These are phyloP conservation scores for Acer yangbiense DNA, from an alignment of 345 rosid genomes.

Conservation along the genomic window DNA sequence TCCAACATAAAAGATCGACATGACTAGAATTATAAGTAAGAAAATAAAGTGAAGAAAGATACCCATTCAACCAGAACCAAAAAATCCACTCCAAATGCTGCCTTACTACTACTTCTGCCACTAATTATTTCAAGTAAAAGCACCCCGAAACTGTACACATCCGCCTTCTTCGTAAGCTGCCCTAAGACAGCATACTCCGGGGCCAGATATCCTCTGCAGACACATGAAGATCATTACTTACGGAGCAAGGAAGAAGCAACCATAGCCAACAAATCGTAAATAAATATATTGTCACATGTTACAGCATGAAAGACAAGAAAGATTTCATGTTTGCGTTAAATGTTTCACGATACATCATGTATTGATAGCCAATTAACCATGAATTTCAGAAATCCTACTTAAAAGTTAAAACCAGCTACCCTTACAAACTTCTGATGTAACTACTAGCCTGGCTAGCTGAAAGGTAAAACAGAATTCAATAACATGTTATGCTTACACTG, in stretches of 20 bases:
- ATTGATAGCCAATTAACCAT: neutral
- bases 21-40: neutral
- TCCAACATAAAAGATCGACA: neutral
- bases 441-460: conserved; percentile 2
- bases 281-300: neutral
- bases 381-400: neutral
- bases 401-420: neutral
- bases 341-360: neutral
- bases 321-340: neutral
- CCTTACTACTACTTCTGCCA: conserved; percentile 79
- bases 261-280: neutral
- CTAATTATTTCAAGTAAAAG: conserved; percentile 81
- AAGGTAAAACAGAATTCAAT: conserved; percentile 8
- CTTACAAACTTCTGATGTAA: neutral
- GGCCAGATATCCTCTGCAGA: conserved; percentile 88
- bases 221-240: neutral
- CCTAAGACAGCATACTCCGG: conserved; percentile 92
- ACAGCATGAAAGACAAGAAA: conserved; percentile 3
- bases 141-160: conserved; percentile 92
- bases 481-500: conserved; percentile 50
- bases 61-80: conserved; percentile 93
- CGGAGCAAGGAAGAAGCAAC: neutral
- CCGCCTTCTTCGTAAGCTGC: conserved; percentile 90
- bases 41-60: conserved; percentile 26
- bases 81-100: conserved; percentile 71